These are phyloP conservation scores for Xerophyta viscosa DNA, from an alignment of 106 monocot species.

Conservation along the genomic window DNA sequence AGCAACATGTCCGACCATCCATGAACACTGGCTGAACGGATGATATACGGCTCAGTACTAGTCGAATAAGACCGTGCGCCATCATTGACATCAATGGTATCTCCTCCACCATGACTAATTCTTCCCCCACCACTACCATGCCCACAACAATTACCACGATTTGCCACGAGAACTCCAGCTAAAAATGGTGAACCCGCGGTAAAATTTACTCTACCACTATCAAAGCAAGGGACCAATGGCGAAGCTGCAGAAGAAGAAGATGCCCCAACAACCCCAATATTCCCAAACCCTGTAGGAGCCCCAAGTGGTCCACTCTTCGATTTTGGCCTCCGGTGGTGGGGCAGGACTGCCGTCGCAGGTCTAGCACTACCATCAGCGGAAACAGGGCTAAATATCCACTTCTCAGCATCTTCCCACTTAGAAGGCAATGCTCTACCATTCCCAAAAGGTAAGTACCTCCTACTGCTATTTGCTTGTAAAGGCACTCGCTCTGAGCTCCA, in stretches of 20 bases:
- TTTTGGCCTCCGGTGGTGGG: conserved; percentile 67
- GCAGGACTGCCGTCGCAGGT: conserved; percentile 10
- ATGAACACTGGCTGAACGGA: conserved; percentile 44
- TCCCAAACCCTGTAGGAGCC: conserved; percentile 19
- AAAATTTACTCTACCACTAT: conserved; percentile 36
- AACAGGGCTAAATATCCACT: conserved; percentile 88
- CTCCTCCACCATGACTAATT: conserved; percentile 7
- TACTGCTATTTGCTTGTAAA: conserved; percentile 16
- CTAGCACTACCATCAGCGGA: conserved; percentile 42
- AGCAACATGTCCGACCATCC: conserved; percentile 54
- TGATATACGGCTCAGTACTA: conserved; percentile 33
- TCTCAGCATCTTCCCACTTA: conserved; percentile 98
- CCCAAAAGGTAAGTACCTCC: conserved; percentile 31
- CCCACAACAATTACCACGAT: conserved; percentile 30
- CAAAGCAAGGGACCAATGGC: conserved; percentile 38
- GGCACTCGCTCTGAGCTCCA: conserved; percentile 76
- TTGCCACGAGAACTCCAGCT: conserved; percentile 55
- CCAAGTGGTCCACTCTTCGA: conserved; percentile 93
- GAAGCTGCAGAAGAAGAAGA: conserved; percentile 38
- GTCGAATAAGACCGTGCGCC: conserved; percentile 15
- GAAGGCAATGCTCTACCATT: conserved; percentile 73
- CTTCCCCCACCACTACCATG: conserved; percentile 10
- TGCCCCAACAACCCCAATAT: no score
- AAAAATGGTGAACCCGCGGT: conserved; percentile 48
- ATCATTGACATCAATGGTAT: background rate